Percentiles rank a stretch among this genome's conserved stretches.
phyloP scores from a whole-genome alignment of 208 protist species.

The Trypanosoma congolense region DNA sequence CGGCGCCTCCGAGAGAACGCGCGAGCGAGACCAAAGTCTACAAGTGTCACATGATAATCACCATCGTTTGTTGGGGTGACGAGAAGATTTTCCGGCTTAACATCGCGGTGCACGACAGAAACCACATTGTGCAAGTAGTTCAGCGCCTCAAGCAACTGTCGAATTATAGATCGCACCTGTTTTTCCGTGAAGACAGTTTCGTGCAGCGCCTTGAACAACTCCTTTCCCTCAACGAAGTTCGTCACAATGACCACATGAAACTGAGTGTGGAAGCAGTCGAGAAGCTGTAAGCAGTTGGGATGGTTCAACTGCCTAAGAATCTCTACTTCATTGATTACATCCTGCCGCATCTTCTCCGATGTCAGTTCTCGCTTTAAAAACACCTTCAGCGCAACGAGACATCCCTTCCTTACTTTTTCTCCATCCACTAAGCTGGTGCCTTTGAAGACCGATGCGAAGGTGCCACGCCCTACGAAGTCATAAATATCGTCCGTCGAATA shows the following conservation, averaged over 20 bases:
- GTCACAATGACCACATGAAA: conserved; percentile 84
- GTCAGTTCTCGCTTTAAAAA: conserved; percentile 66
- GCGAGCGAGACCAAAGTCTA: conserved; percentile 82
- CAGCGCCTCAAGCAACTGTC: conserved; percentile 69
- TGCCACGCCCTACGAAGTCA: conserved; percentile 80
- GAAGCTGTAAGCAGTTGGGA: conserved; percentile 57
- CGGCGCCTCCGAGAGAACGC: conserved; percentile 14
- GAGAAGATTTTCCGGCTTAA: conserved; percentile 88
- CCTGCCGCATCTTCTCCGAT: conserved; percentile 55
- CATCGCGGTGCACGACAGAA: conserved; percentile 79
- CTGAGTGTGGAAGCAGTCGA: conserved; percentile 75
- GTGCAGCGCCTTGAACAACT: conserved; percentile 67
- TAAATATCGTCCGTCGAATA: conserved; percentile 78
- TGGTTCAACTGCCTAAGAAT: conserved; percentile 56
- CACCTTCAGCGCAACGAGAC: conserved; percentile 76
- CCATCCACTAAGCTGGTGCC: conserved; percentile 41
- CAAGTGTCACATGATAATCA: conserved; percentile 54
- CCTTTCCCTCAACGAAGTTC: conserved; percentile 69
- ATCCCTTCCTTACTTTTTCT: conserved; percentile 29
- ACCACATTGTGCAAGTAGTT: conserved; percentile 74
- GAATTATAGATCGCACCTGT: conserved; percentile 56
- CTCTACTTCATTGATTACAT: conserved; percentile 83
- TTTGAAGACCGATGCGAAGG: conserved; percentile 78
- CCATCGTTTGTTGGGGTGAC: conserved; percentile 28
- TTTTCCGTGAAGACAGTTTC: conserved; percentile 52